A percentile compares a stretch with the other conserved stretches of the same genome.
Evolutionary conservation across 768 basidiomycete species (phyloP).

Genomic region (Thelephora aurantiotincta): DNA sequence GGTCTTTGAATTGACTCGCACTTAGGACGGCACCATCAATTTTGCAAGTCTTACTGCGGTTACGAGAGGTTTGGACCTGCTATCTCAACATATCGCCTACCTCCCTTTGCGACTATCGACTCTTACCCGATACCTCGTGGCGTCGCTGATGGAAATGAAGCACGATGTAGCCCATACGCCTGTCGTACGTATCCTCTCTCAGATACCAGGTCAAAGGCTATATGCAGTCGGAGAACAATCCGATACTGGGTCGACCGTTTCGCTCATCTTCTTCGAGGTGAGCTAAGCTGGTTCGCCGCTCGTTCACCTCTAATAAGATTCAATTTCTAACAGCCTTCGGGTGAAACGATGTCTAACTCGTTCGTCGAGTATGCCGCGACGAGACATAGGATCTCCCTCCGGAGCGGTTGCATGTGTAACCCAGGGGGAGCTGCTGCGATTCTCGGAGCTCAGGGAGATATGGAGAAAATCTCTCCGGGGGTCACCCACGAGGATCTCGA

Average conservation of each 20-base stretch:
- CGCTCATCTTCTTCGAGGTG: constrained; percentile 50
- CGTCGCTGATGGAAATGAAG: constrained; percentile 39
- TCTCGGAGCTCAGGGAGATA: constrained; percentile 51
- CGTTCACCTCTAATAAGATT: constrained; percentile 1
- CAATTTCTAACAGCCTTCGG: constrained; percentile 33
- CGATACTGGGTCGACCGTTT: constrained; percentile 49
- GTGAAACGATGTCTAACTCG: constrained; percentile 53
- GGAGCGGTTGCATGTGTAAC: constrained; percentile 83
- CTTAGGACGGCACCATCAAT: constrained; percentile 79
- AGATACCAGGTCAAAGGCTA: constrained; percentile 36
- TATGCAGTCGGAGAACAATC: constrained; percentile 51
- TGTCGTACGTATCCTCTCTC: constrained; percentile 58
- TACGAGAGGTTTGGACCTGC: constrained; percentile 62
- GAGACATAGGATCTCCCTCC: constrained; percentile 52
- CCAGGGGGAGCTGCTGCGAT: constrained; percentile 69
- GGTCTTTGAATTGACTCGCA: background rate
- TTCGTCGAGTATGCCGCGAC: constrained; percentile 64
- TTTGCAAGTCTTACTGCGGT: constrained; percentile 67
- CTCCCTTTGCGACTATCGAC: constrained; percentile 65
- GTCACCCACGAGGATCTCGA: constrained; percentile 52
- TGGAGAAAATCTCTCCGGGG: constrained; percentile 45
- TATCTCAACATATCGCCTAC: constrained; percentile 67
- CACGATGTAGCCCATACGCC: constrained; percentile 46
- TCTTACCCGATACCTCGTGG: constrained; percentile 46
- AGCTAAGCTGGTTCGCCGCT: constrained; percentile 13